Evolutionary conservation across 2,329 filamentous ascomycete genomes (phyloP).

Genomic region (Cercospora zeina): DNA sequence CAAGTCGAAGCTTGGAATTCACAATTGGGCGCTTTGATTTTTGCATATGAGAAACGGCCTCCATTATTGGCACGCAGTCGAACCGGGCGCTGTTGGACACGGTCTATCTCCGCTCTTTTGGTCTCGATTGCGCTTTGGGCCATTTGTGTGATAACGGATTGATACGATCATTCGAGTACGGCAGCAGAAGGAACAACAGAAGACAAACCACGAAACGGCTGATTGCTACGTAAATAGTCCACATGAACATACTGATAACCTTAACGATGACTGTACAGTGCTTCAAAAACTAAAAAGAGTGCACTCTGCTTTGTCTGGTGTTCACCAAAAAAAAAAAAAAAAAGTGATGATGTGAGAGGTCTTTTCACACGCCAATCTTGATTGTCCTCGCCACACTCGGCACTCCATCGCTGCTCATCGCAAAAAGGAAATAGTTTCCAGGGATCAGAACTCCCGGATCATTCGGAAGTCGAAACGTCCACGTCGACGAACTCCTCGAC

Average conservation of each 20-base stretch:
- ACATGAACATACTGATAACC: not conserved
- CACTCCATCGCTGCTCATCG: conserved; percentile 1
- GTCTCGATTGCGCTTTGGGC: not conserved
- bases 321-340: no score
- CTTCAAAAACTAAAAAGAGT: not conserved
- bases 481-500: conserved; percentile 36
- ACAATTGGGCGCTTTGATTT: not conserved
- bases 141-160: not conserved
- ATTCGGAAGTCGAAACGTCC: conserved; percentile 47
- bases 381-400: conserved; percentile 15
- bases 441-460: conserved; percentile 55
- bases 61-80: not conserved
- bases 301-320: no score
- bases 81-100: not conserved
- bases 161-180: conserved; percentile 3
- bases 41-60: not conserved
- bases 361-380: not conserved
- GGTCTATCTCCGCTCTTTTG: not conserved
- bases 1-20: not conserved
- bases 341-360: no score
- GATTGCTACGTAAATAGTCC: not conserved
- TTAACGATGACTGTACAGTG: not conserved
- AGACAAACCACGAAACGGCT: not conserved
- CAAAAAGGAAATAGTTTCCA: conserved; percentile 58
- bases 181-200: not conserved